phyloP scores from a whole-genome alignment of 768 basidiomycete genomes.

The Kwoniella dejecticola region DNA sequence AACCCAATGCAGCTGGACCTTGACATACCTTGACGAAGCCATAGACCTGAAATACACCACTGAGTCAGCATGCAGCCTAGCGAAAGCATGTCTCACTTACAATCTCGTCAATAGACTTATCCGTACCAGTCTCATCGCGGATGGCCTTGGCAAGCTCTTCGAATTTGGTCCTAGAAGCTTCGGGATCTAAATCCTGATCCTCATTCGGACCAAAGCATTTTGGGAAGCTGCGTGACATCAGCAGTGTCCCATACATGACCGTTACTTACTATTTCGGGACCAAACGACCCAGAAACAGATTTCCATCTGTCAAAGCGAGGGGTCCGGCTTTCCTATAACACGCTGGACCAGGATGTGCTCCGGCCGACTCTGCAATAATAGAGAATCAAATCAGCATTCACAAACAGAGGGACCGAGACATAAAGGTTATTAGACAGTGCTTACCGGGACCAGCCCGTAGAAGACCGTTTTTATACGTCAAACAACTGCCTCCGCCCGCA shows the following conservation, averaged over 20 bases:
- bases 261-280: conserved; percentile 67
- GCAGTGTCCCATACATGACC: background rate
- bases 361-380: conserved; percentile 67
- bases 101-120: conserved; percentile 24
- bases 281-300: conserved; percentile 45
- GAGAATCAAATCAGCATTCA: no score
- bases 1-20: no score
- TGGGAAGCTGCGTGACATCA: conserved; percentile 57
- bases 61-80: background rate
- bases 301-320: conserved; percentile 57
- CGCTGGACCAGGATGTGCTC: conserved; percentile 88
- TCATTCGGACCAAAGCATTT: conserved; percentile 91
- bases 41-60: conserved; percentile 81
- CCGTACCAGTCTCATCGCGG: conserved; percentile 61
- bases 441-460: conserved; percentile 76
- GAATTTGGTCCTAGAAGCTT: conserved; percentile 70
- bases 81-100: background rate
- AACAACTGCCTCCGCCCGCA: conserved; percentile 87
- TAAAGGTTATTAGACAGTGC: no score
- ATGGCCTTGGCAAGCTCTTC: conserved; percentile 70
- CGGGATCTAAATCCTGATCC: conserved; percentile 76
- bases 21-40: conserved; percentile 73
- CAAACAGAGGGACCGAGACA: no score
- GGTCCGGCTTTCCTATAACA: conserved; percentile 73
- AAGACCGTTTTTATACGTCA: conserved; percentile 85